Conservation (phyloP, 495 filamentous ascomycete species). For the Cercophora sp. region DNA sequence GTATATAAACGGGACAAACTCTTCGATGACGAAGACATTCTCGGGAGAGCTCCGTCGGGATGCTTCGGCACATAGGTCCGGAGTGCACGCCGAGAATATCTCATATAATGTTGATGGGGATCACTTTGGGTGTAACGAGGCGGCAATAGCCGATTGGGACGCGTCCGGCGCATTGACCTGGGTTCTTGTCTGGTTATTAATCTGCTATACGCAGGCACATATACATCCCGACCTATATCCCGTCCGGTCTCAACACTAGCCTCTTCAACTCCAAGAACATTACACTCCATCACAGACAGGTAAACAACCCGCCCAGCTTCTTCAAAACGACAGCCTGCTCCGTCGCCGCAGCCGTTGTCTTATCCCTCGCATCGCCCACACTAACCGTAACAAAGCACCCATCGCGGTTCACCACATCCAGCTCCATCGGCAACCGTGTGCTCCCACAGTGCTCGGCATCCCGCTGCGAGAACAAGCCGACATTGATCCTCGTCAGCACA, state of each 20-base stretch:
- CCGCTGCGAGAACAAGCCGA: constrained; percentile 43
- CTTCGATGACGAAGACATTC: no score
- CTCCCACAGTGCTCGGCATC: constrained; percentile 57
- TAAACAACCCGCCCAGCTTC: constrained; percentile 52
- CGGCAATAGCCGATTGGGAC: no score
- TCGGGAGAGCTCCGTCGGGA: no score
- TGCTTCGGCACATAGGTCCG: no score
- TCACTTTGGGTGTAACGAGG: no score
- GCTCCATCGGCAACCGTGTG: constrained; percentile 55
- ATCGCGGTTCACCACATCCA: constrained; percentile 38
- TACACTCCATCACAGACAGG: constrained; percentile 30
- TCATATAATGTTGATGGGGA: no score
- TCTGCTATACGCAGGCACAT: no score
- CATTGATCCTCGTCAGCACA: constrained; percentile 56
- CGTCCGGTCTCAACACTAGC: background rate
- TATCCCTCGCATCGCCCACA: constrained; percentile 54
- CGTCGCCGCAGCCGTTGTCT: constrained; percentile 52
- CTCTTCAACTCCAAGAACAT: no score
- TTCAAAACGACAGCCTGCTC: constrained; percentile 53
- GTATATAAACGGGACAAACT: no score
- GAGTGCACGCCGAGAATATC: no score
- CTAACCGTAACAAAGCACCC: constrained; percentile 63
- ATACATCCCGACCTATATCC: background rate
- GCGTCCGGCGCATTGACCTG: no score
- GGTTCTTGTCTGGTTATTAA: no score